Conservation (phyloP, 371 early-diverging fungal species). For the Coemansia sp. region DNA sequence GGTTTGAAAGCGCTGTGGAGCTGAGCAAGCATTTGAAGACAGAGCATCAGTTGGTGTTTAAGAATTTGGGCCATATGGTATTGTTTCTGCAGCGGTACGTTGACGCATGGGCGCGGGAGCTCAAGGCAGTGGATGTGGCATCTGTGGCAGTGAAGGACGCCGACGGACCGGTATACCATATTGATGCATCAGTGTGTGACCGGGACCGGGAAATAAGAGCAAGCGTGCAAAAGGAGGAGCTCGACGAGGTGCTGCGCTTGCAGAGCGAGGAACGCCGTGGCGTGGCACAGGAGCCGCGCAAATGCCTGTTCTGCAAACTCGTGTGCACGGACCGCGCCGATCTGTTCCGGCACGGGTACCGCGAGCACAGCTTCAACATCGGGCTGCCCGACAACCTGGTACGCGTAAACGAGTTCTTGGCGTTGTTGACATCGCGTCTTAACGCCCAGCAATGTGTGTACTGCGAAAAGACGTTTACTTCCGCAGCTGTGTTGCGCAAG, state of each 20-base stretch:
- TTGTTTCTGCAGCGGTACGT: conserved; percentile 79
- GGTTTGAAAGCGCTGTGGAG: conserved; percentile 66
- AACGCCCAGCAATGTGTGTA: conserved; percentile 85
- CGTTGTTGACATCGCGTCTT: conserved; percentile 75
- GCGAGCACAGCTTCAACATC: conserved; percentile 91
- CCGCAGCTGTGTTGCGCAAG: conserved; percentile 82
- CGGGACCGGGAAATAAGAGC: conserved; percentile 72
- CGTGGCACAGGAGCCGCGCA: conserved; percentile 68
- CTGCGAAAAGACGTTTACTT: conserved; percentile 92
- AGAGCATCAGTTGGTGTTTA: conserved; percentile 67
- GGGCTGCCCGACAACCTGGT: conserved; percentile 93
- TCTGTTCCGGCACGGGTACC: conserved; percentile 87
- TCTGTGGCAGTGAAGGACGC: conserved; percentile 8
- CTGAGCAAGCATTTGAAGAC: conserved; percentile 67
- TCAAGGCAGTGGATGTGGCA: conserved; percentile 33
- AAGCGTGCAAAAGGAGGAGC: conserved; percentile 69
- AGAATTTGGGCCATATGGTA: conserved; percentile 78
- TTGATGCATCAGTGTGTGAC: conserved; percentile 62
- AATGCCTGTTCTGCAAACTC: conserved; percentile 91
- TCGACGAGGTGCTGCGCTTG: conserved; percentile 73
- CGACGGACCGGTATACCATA: conserved; percentile 52
- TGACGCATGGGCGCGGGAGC: conserved; percentile 65
- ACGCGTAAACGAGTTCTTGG: conserved; percentile 80
- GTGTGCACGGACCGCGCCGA: conserved; percentile 64
- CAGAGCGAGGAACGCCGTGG: conserved; percentile 80